These are phyloP conservation scores for Sedum album DNA, from an alignment of 164 flowering plant genomes.

Conservation along the genomic window DNA sequence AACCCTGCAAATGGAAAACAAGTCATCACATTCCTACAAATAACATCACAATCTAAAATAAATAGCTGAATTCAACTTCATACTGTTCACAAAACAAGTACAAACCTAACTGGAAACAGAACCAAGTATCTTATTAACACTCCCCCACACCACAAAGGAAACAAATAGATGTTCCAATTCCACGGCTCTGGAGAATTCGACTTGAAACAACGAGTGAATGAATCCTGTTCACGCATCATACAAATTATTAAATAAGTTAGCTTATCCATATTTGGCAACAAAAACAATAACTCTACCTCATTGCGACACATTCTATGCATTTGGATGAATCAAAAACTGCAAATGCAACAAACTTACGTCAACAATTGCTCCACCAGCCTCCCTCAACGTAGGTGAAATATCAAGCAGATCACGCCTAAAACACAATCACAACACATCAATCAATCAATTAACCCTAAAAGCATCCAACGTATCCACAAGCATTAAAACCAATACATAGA, in stretches of 20 bases:
- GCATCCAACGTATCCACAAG: background rate
- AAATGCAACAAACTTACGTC: conserved; percentile 38
- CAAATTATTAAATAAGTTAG: background rate
- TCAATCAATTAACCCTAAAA: background rate
- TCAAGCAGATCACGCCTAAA: conserved; percentile 82
- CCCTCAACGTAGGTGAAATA: conserved; percentile 77
- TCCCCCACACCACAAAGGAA: conserved; percentile 90
- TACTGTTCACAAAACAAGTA: background rate
- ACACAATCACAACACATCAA: background rate
- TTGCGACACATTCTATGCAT: background rate
- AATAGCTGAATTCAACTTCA: background rate
- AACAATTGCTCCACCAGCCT: conserved; percentile 92
- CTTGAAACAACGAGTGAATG: conserved; percentile 96
- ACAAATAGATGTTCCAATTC: conserved; percentile 91
- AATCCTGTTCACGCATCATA: conserved; percentile 42
- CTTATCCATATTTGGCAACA: no score
- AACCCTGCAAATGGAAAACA: conserved; percentile 40
- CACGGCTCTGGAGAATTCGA: conserved; percentile 94
- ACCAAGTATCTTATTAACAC: conserved; percentile 67
- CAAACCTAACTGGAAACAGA: conserved; percentile 68
- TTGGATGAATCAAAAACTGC: background rate
- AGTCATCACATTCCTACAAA: background rate
- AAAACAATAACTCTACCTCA: background rate
- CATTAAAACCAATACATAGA: background rate
- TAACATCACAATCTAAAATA: background rate